phyloP scores from a whole-genome alignment of 2,329 filamentous ascomycete genomes.

The Trichoderma atroviride region DNA sequence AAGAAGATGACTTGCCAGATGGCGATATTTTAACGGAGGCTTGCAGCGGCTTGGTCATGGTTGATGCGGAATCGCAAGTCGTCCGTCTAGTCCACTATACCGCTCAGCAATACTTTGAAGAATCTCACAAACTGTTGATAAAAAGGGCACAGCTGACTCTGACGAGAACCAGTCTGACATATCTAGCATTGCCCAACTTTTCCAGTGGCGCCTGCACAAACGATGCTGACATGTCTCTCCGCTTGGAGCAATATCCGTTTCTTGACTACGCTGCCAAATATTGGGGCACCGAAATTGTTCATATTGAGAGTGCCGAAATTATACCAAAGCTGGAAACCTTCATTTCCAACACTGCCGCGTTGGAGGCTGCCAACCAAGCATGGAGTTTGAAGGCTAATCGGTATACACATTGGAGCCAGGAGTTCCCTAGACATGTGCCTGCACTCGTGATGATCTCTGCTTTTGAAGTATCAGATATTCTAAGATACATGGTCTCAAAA shows the following conservation, averaged over 20 bases:
- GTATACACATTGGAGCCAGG: constrained; percentile 10
- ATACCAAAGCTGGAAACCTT: not conserved
- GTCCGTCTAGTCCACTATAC: constrained; percentile 23
- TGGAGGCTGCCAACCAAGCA: constrained; percentile 8
- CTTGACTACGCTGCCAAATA: constrained; percentile 11
- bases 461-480: not conserved
- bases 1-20: not conserved
- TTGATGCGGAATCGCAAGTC: constrained; percentile 8
- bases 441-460: not conserved
- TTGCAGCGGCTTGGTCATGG: constrained; percentile 11
- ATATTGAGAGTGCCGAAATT: not conserved
- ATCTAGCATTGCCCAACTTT: not conserved
- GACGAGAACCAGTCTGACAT: not conserved
- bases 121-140: not conserved
- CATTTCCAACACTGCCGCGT: not conserved
- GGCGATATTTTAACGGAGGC: constrained; percentile 4
- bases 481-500: not conserved
- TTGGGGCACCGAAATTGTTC: constrained; percentile 1
- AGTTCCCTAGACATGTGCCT: constrained; percentile 4
- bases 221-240: not conserved
- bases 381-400: not conserved
- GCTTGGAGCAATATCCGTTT: not conserved
- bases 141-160: not conserved
- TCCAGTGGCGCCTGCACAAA: not conserved
- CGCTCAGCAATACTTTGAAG: constrained; percentile 25